Evolutionary conservation across 345 rosid genomes (phyloP).

Genomic region (Camelina laxa): DNA sequence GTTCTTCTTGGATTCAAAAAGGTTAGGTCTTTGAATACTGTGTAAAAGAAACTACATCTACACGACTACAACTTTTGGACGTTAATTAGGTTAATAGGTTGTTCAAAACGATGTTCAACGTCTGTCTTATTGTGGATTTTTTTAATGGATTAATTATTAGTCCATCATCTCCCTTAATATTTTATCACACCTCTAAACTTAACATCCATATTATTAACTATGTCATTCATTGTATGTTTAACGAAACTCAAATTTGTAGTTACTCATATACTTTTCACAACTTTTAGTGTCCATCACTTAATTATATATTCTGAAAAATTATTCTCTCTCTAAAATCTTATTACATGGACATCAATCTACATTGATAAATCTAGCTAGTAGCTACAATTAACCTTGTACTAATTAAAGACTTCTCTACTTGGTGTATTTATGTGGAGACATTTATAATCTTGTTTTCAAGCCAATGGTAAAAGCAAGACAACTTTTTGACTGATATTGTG

Average conservation of each 20-base stretch:
- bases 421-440: slow-evolving; percentile 7
- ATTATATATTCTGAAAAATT: not conserved
- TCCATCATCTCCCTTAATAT: slow-evolving; percentile 23
- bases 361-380: not conserved
- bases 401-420: not conserved
- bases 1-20: slow-evolving; percentile 46
- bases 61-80: slow-evolving; percentile 38
- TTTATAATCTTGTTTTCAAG: slow-evolving; percentile 21
- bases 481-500: slow-evolving; percentile 33
- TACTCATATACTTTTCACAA: not conserved
- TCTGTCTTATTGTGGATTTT: slow-evolving; percentile 40
- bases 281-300: not conserved
- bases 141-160: slow-evolving; percentile 35
- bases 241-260: not conserved
- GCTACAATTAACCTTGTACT: not conserved
- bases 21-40: slow-evolving; percentile 48
- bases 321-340: not conserved
- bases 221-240: slow-evolving; percentile 24
- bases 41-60: slow-evolving; percentile 42
- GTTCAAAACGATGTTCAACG: slow-evolving; percentile 44
- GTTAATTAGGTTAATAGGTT: slow-evolving; percentile 46
- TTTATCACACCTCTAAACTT: slow-evolving; percentile 34
- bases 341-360: not conserved
- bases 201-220: slow-evolving; percentile 34
- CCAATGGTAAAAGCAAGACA: slow-evolving; percentile 41